Percentiles rank a stretch among this genome's conserved stretches.
Conservation (phyloP, 192 early-diverging fungal genomes). For the Oehlia diaphana region DNA sequence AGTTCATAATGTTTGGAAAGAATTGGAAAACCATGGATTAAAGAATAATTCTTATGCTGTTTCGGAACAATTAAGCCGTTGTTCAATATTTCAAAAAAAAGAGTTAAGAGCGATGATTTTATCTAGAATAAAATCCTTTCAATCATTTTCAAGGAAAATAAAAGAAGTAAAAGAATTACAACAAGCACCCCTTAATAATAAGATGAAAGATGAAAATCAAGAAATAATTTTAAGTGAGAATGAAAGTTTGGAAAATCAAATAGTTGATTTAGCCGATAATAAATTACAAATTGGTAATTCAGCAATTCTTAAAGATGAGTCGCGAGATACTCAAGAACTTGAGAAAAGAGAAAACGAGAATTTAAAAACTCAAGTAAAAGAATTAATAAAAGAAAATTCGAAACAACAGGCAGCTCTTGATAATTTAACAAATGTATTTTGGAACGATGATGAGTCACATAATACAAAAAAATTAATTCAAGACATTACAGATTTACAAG, state of each 20-base stretch:
- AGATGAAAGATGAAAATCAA: neutral
- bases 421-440: neutral
- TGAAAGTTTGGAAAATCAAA: too few species aligned
- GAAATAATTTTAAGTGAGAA: too few species aligned
- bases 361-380: neutral
- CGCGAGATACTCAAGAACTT: neutral
- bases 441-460: constrained; percentile 9
- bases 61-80: neutral
- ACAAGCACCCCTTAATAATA: neutral
- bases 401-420: constrained; percentile 7
- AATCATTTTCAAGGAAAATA: neutral
- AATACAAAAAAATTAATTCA: neutral
- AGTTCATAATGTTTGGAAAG: neutral
- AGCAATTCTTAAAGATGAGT: neutral
- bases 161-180: neutral
- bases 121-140: neutral
- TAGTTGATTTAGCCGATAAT: too few species aligned
- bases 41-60: neutral
- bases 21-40: neutral
- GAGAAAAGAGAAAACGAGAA: neutral
- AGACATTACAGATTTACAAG: constrained; percentile 12
- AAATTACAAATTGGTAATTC: neutral
- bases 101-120: neutral
- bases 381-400: neutral
- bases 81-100: neutral